Conservation (phyloP, 768 basidiomycete genomes). For the Rhodotorula taiwanensis region DNA sequence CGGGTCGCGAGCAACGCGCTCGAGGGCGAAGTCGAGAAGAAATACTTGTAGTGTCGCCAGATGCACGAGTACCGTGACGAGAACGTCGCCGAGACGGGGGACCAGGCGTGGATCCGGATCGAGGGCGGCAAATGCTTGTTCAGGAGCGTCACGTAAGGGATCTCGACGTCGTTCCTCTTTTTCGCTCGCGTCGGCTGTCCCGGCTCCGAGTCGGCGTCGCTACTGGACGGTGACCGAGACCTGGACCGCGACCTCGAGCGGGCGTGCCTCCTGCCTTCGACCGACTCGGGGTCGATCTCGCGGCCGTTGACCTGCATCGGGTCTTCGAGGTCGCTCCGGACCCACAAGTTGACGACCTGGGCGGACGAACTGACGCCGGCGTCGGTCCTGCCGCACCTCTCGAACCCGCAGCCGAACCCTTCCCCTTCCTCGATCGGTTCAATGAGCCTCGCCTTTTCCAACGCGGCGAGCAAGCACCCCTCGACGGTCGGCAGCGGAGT, state of each 20-base stretch:
- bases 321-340: conserved; percentile 59
- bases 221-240: background rate
- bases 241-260: conserved; percentile 4
- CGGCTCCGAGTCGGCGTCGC: too few species aligned
- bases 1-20: conserved; percentile 41
- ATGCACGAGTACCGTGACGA: conserved; percentile 82
- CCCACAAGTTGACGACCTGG: conserved; percentile 87
- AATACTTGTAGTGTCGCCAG: conserved; percentile 94
- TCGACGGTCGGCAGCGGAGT: conserved; percentile 83
- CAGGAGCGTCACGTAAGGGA: conserved; percentile 69
- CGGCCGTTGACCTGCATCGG: conserved; percentile 36
- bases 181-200: too few species aligned
- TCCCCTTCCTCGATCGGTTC: conserved; percentile 52
- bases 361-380: conserved; percentile 88
- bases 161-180: conserved; percentile 49
- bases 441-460: conserved; percentile 69
- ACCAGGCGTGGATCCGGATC: conserved; percentile 89
- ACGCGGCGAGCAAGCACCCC: conserved; percentile 69
- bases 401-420: conserved; percentile 76
- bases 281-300: conserved; percentile 34
- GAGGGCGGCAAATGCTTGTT: conserved; percentile 83
- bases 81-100: conserved; percentile 69
- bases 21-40: conserved; percentile 58
- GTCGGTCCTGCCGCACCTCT: conserved; percentile 89
- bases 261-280: conserved; percentile 11